Evolutionary conservation across 1,284 basidiomycete genomes (phyloP).

Genomic region (Melampsora occidentalis): DNA sequence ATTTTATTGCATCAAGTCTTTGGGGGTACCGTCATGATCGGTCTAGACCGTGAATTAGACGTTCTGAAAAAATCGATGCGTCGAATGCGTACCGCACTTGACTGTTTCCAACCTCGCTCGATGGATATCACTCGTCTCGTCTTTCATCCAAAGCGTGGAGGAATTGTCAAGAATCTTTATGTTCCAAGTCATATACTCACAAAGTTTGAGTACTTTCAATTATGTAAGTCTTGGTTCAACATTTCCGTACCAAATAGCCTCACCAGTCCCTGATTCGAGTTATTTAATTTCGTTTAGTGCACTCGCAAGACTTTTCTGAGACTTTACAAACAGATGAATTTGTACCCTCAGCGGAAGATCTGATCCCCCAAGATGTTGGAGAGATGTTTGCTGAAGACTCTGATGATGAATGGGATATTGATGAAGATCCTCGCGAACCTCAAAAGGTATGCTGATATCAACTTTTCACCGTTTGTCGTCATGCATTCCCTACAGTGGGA

Average conservation of each 20-base stretch:
- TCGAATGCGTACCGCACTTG: neutral
- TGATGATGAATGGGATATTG: slow-evolving; percentile 3
- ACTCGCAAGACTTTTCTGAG: neutral
- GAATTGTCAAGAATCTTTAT: neutral
- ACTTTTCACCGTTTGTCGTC: neutral
- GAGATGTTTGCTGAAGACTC: neutral
- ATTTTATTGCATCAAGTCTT: neutral
- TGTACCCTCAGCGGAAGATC: neutral
- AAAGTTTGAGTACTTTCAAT: neutral
- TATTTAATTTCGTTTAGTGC: neutral
- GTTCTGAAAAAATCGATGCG: neutral
- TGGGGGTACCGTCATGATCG: neutral
- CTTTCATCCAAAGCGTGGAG: neutral
- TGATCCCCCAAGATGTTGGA: neutral
- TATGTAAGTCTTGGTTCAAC: neutral
- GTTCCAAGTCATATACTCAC: slow-evolving; percentile 7
- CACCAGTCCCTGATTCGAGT: neutral
- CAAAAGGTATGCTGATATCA: neutral
- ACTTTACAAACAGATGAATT: neutral
- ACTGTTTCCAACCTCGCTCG: neutral
- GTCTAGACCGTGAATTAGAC: neutral
- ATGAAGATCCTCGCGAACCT: neutral
- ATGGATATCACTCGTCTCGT: neutral
- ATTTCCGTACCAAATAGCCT: neutral
- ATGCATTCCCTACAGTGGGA: neutral